phyloP scores from a whole-genome alignment of 148 eudicot species.

The Cornus kousa region DNA sequence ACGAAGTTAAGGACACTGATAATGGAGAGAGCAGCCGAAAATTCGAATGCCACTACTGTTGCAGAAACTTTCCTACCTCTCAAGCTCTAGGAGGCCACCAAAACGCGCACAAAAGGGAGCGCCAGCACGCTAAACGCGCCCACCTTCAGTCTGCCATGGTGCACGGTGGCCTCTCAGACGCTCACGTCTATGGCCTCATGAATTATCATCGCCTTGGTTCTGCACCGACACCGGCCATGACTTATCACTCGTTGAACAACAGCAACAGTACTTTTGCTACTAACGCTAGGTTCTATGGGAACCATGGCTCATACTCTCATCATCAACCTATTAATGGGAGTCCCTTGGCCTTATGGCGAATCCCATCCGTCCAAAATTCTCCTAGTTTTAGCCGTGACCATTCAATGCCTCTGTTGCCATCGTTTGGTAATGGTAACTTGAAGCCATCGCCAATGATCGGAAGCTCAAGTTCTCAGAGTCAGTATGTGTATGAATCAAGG shows the following conservation, averaged over 20 bases:
- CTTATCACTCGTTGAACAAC: slow-evolving; percentile 18
- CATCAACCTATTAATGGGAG: slow-evolving; percentile 61
- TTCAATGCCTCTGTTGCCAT: slow-evolving; percentile 26
- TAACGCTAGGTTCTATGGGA: slow-evolving; percentile 20
- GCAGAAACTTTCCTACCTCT: slow-evolving; percentile 87
- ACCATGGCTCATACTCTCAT: slow-evolving; percentile 14
- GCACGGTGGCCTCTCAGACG: slow-evolving; percentile 25
- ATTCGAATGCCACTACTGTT: slow-evolving; percentile 92
- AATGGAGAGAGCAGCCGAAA: slow-evolving; percentile 41
- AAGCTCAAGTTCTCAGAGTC: slow-evolving; percentile 30
- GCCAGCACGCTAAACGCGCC: slow-evolving; percentile 82
- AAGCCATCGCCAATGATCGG: slow-evolving; percentile 18
- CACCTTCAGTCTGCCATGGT: slow-evolving; percentile 61
- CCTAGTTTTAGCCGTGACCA: slow-evolving; percentile 31
- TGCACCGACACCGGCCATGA: slow-evolving; percentile 18
- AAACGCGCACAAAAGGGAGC: slow-evolving; percentile 91
- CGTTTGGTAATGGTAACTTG: slow-evolving; percentile 18
- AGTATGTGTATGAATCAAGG: slow-evolving; percentile 26
- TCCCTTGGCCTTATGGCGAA: slow-evolving; percentile 66
- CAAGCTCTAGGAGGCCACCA: slow-evolving; percentile 99
- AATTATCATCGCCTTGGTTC: slow-evolving; percentile 37
- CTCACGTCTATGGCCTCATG: slow-evolving; percentile 33
- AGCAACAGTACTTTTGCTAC: slow-evolving; percentile 1
- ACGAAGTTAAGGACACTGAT: not conserved
- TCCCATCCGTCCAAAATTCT: slow-evolving; percentile 38